Percentiles rank a stretch among this genome's conserved stretches.
phyloP scores from a whole-genome alignment of 345 rosid genomes.

The Eucalyptus sp. region DNA sequence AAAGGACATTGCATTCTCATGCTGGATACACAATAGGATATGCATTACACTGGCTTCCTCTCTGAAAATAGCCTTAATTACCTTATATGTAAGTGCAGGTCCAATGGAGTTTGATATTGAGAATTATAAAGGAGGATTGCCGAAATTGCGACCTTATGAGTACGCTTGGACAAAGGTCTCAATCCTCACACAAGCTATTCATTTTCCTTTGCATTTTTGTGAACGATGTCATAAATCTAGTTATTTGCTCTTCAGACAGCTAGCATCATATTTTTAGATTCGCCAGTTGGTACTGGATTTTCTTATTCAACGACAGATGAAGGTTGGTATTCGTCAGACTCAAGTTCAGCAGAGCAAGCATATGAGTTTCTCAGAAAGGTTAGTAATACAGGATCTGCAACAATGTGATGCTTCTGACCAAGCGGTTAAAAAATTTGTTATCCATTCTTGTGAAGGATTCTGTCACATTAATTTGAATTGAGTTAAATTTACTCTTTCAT shows the following conservation, averaged over 20 bases:
- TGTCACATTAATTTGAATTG: neutral
- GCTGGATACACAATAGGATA: neutral
- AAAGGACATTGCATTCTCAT: neutral
- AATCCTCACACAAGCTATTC: neutral
- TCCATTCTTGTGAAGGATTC: neutral
- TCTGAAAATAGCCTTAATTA: neutral
- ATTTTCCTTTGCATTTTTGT: neutral
- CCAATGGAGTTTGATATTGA: conserved; percentile 3
- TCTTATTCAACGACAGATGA: conserved; percentile 7
- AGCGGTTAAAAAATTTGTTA: neutral
- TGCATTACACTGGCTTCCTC: neutral
- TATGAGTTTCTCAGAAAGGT: conserved; percentile 12
- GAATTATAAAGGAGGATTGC: conserved; percentile 2
- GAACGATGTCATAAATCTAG: neutral
- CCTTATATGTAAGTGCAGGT: neutral
- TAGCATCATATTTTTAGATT: conserved; percentile 11
- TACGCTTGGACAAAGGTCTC: conserved; percentile 9
- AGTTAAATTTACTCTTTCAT: neutral
- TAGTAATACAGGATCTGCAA: neutral
- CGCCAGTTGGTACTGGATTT: conserved; percentile 20
- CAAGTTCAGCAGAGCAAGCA: conserved; percentile 1
- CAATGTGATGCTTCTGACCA: neutral
- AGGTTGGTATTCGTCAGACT: conserved; percentile 10
- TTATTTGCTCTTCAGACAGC: conserved; percentile 1
- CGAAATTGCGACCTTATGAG: neutral